These are phyloP conservation scores for Hymenoscyphus albidus DNA, from an alignment of 2,329 filamentous ascomycete genomes.

Conservation along the genomic window DNA sequence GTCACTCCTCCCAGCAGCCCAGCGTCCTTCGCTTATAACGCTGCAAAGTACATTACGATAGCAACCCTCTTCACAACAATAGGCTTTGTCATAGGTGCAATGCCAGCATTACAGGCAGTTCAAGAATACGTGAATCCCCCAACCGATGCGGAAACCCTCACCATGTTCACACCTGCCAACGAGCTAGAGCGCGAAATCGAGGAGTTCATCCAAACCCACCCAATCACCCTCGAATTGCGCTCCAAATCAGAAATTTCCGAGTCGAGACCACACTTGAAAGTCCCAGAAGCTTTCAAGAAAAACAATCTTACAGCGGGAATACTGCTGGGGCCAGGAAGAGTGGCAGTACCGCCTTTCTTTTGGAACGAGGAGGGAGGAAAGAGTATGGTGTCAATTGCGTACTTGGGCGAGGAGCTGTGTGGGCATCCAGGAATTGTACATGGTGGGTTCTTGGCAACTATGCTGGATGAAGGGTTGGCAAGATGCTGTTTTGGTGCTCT, in stretches of 20 bases:
- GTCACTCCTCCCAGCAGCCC: slow-evolving; percentile 22
- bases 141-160: slow-evolving; percentile 70
- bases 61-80: slow-evolving; percentile 45
- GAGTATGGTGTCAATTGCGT: slow-evolving; percentile 67
- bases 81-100: slow-evolving; percentile 55
- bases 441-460: slow-evolving; percentile 84
- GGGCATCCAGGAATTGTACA: slow-evolving; percentile 90
- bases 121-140: slow-evolving; percentile 50
- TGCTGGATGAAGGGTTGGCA: slow-evolving; percentile 86
- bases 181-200: slow-evolving; percentile 58
- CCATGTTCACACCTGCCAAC: slow-evolving; percentile 57
- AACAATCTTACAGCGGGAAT: slow-evolving; percentile 82
- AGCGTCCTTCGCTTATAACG: slow-evolving; percentile 42
- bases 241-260: slow-evolving; percentile 64
- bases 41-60: slow-evolving; percentile 45
- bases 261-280: slow-evolving; percentile 81
- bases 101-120: slow-evolving; percentile 46
- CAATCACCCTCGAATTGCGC: slow-evolving; percentile 67
- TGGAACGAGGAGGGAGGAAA: slow-evolving; percentile 71
- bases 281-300: slow-evolving; percentile 64
- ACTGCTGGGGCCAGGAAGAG: slow-evolving; percentile 67
- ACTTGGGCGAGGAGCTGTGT: slow-evolving; percentile 75
- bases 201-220: slow-evolving; percentile 69
- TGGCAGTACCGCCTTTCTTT: slow-evolving; percentile 75
- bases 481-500: slow-evolving; percentile 84